These are phyloP conservation scores for Cylindrodendrum hubeiense DNA, from an alignment of 2,329 filamentous ascomycete genomes.

Conservation along the genomic window DNA sequence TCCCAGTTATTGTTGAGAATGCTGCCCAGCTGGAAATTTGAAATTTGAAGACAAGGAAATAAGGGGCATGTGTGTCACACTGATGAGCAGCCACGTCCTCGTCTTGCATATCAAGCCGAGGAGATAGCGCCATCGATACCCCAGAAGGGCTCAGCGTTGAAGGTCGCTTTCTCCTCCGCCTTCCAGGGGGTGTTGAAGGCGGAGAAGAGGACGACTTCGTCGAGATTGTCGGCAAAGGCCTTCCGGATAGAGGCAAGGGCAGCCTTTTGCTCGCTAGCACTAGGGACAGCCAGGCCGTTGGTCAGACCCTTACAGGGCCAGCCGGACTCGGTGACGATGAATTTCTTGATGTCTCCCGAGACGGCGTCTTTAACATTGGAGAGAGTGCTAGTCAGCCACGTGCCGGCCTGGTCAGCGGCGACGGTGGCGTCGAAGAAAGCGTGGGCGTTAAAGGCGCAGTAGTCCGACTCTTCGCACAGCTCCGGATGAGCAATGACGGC, in stretches of 20 bases:
- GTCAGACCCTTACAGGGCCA: slow-evolving; percentile 79
- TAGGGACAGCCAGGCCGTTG: slow-evolving; percentile 79
- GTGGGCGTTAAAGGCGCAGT: slow-evolving; percentile 85
- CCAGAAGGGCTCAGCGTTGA: slow-evolving; percentile 83
- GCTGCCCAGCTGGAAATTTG: not conserved
- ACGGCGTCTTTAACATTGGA: slow-evolving; percentile 55
- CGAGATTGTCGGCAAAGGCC: slow-evolving; percentile 64
- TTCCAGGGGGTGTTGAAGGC: slow-evolving; percentile 89
- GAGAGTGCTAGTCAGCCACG: slow-evolving; percentile 73
- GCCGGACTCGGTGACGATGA: slow-evolving; percentile 85
- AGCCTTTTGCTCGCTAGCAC: slow-evolving; percentile 71
- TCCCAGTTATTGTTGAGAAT: not conserved
- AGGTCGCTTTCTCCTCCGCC: slow-evolving; percentile 69
- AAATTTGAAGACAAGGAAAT: not conserved
- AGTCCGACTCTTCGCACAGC: slow-evolving; percentile 80
- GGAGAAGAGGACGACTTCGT: slow-evolving; percentile 78
- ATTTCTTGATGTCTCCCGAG: slow-evolving; percentile 62
- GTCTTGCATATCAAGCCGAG: slow-evolving; percentile 32
- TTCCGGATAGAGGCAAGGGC: slow-evolving; percentile 75
- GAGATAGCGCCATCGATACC: slow-evolving; percentile 64
- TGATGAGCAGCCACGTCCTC: not conserved
- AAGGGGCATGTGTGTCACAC: not conserved
- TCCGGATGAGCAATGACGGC: slow-evolving; percentile 74
- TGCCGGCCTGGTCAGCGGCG: slow-evolving; percentile 71
- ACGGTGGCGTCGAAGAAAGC: slow-evolving; percentile 82